Conservation (phyloP, 495 filamentous ascomycete genomes). For the Astrocystis sublimbata region DNA sequence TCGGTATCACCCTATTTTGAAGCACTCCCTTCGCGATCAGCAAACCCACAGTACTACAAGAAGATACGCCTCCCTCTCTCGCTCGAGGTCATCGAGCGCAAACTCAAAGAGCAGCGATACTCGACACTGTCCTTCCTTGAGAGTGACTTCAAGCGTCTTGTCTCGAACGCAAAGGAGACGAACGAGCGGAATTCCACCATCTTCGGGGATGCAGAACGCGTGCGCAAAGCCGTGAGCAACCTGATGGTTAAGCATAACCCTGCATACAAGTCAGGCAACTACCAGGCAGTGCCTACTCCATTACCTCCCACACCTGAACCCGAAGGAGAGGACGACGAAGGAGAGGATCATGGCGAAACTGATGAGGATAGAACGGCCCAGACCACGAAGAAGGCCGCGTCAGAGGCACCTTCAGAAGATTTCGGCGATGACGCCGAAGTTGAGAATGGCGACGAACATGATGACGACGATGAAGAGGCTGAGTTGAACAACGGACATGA, state of each 20-base stretch:
- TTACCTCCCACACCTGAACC: slow-evolving; percentile 50
- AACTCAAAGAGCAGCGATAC: slow-evolving; percentile 64
- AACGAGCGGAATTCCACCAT: slow-evolving; percentile 64
- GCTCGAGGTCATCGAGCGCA: slow-evolving; percentile 71
- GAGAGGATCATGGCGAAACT: slow-evolving; percentile 17
- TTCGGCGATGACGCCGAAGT: slow-evolving; percentile 31
- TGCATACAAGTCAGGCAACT: slow-evolving; percentile 62
- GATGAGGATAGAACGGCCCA: slow-evolving; percentile 19
- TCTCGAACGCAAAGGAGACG: slow-evolving; percentile 73
- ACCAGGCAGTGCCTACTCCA: slow-evolving; percentile 64
- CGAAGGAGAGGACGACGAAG: slow-evolving; percentile 33
- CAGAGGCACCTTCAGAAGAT: slow-evolving; percentile 35
- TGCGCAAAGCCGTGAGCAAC: slow-evolving; percentile 72
- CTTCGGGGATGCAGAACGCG: slow-evolving; percentile 72
- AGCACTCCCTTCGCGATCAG: slow-evolving; percentile 60
- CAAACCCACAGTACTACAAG: slow-evolving; percentile 72
- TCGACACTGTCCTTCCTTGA: slow-evolving; percentile 62
- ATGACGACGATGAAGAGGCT: slow-evolving; percentile 25
- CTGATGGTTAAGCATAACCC: slow-evolving; percentile 76
- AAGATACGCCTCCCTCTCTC: slow-evolving; percentile 73
- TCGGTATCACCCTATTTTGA: slow-evolving; percentile 72
- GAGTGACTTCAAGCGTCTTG: slow-evolving; percentile 74
- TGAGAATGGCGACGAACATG: slow-evolving; percentile 21
- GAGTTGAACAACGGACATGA: slow-evolving; percentile 31
- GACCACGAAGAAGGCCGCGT: slow-evolving; percentile 24